Evolutionary conservation across 2,329 filamentous ascomycete species (phyloP).

Genomic region (Cephalotrichum gorgonifer): DNA sequence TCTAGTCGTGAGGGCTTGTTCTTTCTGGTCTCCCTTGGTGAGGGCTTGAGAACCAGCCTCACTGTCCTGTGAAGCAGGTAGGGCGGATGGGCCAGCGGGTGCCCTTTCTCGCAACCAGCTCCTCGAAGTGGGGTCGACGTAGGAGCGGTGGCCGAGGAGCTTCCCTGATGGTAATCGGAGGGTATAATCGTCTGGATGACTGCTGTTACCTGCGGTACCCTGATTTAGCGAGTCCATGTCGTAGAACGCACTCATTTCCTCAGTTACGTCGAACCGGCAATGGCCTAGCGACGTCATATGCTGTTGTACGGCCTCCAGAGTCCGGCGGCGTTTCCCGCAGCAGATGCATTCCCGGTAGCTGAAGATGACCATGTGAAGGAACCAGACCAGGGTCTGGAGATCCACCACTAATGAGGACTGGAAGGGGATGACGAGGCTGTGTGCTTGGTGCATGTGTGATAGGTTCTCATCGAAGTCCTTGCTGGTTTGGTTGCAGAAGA

Average conservation of each 20-base stretch:
- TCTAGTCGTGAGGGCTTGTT: neutral
- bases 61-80: neutral
- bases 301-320: slow-evolving; percentile 33
- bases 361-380: slow-evolving; percentile 36
- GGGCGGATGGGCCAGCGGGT: neutral
- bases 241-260: slow-evolving; percentile 26
- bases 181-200: slow-evolving; percentile 15
- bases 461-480: slow-evolving; percentile 24
- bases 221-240: slow-evolving; percentile 13
- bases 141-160: slow-evolving; percentile 10
- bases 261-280: slow-evolving; percentile 28
- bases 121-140: slow-evolving; percentile 6
- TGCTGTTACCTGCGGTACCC: neutral
- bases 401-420: slow-evolving; percentile 30
- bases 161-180: slow-evolving; percentile 15
- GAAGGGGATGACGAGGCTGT: slow-evolving; percentile 34
- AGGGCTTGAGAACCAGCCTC: neutral
- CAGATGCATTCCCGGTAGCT: slow-evolving; percentile 38
- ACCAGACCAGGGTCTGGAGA: slow-evolving; percentile 32
- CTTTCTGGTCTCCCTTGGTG: neutral
- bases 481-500: slow-evolving; percentile 28
- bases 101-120: neutral
- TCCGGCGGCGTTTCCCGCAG: slow-evolving; percentile 32
- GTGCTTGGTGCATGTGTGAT: slow-evolving; percentile 35
- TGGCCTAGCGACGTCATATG: slow-evolving; percentile 40